Conservation (phyloP, 352 stramenopile genomes). For the Phytophthora ohioensis region DNA sequence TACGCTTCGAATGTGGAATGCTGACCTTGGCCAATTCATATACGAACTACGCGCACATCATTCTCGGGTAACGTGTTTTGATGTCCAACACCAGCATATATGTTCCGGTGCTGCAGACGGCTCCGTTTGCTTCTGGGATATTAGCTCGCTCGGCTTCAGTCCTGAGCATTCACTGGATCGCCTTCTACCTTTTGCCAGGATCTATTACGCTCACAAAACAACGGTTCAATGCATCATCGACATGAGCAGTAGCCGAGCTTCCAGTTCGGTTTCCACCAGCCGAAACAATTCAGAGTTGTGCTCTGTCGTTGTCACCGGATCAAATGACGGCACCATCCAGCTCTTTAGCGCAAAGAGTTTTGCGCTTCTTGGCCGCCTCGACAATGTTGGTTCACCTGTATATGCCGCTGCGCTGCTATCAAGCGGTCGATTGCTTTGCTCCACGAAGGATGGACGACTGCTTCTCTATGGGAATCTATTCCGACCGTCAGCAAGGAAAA, state of each 20-base stretch:
- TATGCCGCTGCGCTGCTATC: conserved; percentile 55
- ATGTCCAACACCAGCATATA: conserved; percentile 31
- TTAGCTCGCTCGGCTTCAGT: conserved; percentile 18
- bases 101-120: conserved; percentile 72
- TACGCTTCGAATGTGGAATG: conserved; percentile 67
- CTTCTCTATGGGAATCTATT: conserved; percentile 51
- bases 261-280: not conserved
- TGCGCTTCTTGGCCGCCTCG: conserved; percentile 55
- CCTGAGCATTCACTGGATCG: conserved; percentile 10
- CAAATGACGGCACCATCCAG: conserved; percentile 82
- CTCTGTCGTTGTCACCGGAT: conserved; percentile 63
- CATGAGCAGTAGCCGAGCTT: conserved; percentile 21
- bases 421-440: conserved; percentile 54
- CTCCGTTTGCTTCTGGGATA: conserved; percentile 67
- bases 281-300: conserved; percentile 11
- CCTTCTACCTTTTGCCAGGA: conserved; percentile 30
- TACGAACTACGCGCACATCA: conserved; percentile 53
- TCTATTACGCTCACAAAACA: conserved; percentile 53
- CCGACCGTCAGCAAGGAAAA: conserved; percentile 5
- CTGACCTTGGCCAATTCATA: conserved; percentile 49
- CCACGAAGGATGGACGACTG: conserved; percentile 71
- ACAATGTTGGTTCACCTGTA: conserved; percentile 55
- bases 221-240: conserved; percentile 65
- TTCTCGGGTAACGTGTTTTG: conserved; percentile 63
- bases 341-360: conserved; percentile 60